These are phyloP conservation scores for Claviceps cyperi DNA, from an alignment of 2,329 filamentous ascomycete genomes.

Conservation along the genomic window DNA sequence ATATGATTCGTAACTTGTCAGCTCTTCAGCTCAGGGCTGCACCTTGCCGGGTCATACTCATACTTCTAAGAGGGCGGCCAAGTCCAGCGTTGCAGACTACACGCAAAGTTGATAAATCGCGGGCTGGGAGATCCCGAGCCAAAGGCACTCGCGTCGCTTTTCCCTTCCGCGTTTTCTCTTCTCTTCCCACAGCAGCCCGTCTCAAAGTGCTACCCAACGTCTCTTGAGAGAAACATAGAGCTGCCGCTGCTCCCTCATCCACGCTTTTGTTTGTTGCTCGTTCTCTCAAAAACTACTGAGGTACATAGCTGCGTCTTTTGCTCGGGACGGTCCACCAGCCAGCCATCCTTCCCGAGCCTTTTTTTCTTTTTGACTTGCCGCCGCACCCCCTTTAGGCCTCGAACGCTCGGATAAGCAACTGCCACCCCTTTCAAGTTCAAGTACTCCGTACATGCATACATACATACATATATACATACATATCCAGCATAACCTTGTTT, in stretches of 20 bases:
- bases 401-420: conserved; percentile 16
- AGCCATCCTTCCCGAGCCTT: neutral
- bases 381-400: conserved; percentile 8
- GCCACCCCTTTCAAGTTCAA: conserved; percentile 9
- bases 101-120: conserved; percentile 17
- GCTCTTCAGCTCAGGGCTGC: neutral
- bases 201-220: neutral
- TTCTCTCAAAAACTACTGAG: neutral
- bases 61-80: conserved; percentile 2
- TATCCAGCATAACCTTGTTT: conserved; percentile 26
- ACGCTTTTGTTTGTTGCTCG: neutral
- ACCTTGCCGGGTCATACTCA: conserved; percentile 1
- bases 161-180: neutral
- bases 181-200: neutral
- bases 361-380: neutral
- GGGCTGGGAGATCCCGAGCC: conserved; percentile 9
- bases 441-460: no score
- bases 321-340: conserved; percentile 4
- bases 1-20: neutral
- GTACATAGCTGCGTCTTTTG: neutral
- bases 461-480: no score
- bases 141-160: neutral
- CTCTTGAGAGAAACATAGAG: neutral
- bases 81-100: conserved; percentile 1
- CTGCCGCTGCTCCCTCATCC: neutral